Evolutionary conservation across 768 basidiomycete species (phyloP).

Genomic region (Gymnopilus dilepis): DNA sequence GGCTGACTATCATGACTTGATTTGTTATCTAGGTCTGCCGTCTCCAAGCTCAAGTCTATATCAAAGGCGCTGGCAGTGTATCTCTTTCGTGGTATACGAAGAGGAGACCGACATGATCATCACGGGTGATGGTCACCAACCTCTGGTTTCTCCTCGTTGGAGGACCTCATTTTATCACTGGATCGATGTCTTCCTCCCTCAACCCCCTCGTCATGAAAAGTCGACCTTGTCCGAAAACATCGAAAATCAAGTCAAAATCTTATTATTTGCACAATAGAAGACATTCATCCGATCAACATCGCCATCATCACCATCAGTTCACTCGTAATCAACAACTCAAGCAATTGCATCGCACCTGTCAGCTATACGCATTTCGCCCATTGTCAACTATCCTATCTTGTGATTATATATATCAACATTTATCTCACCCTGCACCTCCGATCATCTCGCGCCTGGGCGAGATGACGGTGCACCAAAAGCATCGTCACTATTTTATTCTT

Average conservation of each 20-base stretch:
- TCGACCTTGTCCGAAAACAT: neutral
- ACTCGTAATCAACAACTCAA: neutral
- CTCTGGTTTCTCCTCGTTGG: neutral
- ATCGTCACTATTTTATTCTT: constrained; percentile 7
- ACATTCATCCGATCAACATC: constrained; percentile 4
- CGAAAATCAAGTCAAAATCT: too few relatives aligned
- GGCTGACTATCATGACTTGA: constrained; percentile 8
- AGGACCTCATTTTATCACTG: too few relatives aligned
- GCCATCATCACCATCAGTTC: neutral
- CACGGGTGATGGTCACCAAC: neutral
- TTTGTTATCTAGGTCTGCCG: constrained; percentile 39
- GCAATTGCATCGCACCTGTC: neutral
- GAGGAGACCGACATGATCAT: constrained; percentile 18
- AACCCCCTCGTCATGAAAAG: too few relatives aligned
- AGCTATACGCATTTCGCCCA: neutral
- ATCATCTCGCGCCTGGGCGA: neutral
- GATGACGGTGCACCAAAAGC: constrained; percentile 6
- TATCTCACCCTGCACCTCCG: neutral
- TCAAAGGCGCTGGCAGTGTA: constrained; percentile 46
- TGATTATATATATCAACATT: neutral
- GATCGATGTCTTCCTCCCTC: too few relatives aligned
- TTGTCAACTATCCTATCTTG: neutral
- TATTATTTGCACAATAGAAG: neutral
- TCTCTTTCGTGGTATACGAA: constrained; percentile 41
- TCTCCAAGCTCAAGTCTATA: constrained; percentile 42